Percentiles rank a stretch among this genome's conserved stretches.
These are phyloP conservation scores for Tetrahymena thermophila DNA, from an alignment of 73 alveolate genomes.

Conservation along the genomic window DNA sequence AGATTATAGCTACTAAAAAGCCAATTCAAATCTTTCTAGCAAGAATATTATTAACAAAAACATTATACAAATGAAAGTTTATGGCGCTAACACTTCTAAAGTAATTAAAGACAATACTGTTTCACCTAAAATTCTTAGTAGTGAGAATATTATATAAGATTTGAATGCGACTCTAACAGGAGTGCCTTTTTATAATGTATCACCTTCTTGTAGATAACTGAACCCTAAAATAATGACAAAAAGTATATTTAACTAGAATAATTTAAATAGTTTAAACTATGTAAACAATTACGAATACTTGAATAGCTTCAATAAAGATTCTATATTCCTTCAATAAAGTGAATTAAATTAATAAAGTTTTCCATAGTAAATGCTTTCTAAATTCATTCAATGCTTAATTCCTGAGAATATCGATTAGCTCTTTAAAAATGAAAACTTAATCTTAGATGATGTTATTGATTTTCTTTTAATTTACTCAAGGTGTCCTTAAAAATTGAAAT, in stretches of 20 bases:
- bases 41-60: neutral
- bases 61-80: too few species aligned
- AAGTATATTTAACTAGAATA: neutral
- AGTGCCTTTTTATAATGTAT: neutral
- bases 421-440: too few species aligned
- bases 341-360: neutral
- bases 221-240: neutral
- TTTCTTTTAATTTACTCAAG: neutral
- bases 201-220: neutral
- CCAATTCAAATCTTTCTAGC: neutral
- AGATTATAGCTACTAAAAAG: neutral
- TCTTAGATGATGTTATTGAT: neutral
- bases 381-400: neutral
- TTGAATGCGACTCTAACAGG: neutral
- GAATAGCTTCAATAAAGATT: neutral
- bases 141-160: neutral
- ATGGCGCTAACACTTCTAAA: neutral
- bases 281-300: neutral
- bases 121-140: neutral
- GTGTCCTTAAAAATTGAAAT: neutral
- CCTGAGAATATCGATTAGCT: neutral
- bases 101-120: neutral
- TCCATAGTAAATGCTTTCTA: neutral
- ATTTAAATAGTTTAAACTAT: too few species aligned
- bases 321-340: neutral